Base-by-base conservation (phyloP, 805 yeast species). In the Candida multigemmis region DNA sequence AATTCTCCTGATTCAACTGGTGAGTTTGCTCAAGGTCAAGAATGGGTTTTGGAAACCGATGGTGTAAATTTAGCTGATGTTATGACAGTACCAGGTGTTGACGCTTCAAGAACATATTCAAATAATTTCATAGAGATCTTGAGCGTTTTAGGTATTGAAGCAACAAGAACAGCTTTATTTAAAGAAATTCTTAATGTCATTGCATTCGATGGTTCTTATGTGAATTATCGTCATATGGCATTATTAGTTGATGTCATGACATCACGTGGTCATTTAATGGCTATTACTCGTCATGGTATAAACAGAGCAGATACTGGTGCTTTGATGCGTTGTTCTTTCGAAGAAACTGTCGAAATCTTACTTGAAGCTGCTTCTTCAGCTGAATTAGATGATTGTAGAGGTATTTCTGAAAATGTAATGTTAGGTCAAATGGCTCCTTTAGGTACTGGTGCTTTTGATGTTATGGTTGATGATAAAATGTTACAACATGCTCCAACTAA, bases 141-240 rank as follows among this genome's bases (percentile, higher is more conserved):
- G 55, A 82, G 86, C 30, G 98, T 91, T 9, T 65, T 91, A 42
- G 99, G 99, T 68, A 91, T 91, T 50, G 99, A 91, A 56, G 99
- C 99, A 22, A 93, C 97, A 14, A 78, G 98, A 56, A 73, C 87
- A 28, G 94, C 97, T 1, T 65, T 91, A 44, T 91, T 79, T 68
- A 82, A 77, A 53, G 98, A 91, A 64, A 86, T 91, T 46, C 75
- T 83, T 60, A 91, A 91, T 49, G 99, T 91, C 44, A 86, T 91
- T 71, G 96, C 97, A 3, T 91, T 94, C 47, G 99, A 91, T 71
- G 99, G 98, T 82, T 87, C 98, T 20, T 91, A 91, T 48, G 99
- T 91, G 36, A 91, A 91, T 60, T 91, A 91, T 62, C 79, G 99
- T 62, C 99, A 91, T 49, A 80, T 91, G 91, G 96, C 99, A 4